Base-by-base conservation (phyloP, 2,329 filamentous ascomycete genomes). In the Scytalidium lignicola region DNA sequence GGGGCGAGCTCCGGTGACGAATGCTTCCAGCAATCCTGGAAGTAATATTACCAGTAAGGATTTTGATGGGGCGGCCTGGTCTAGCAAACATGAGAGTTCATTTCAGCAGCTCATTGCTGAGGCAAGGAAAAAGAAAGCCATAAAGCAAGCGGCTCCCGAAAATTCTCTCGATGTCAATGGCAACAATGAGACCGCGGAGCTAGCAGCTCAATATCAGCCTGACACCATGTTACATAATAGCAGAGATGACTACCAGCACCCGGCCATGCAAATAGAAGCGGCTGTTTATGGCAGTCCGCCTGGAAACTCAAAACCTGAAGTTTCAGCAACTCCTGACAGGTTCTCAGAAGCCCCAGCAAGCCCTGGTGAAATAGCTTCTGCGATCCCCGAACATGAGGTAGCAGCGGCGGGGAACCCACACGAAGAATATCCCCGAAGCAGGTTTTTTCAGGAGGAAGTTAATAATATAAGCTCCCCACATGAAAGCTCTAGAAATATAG, bases 11-110 rank as follows among this genome's bases (percentile, higher is more conserved):
- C 67, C 72, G 3, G 62, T 61, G 29, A 67, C 67, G 15, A 64
- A 62, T 18, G 68, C 64, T 10, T 69, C 69, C 3, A 68, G 66
- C 18, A 58, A 65, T 12, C 69, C 65, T 40, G 69, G 54, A 53
- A 69, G 66, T 47, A 77, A 71, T 70, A 78, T 97, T 50, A 91
- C 88, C 73, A 84, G 86, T 58, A 97, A 96, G 63, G 87, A 93
- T 51, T 97, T 97, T 63, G 88, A 96, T 64, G 83, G 83, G 2
- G 75, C 76, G 1, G 85, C 82, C 0, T 96, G 92, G 85, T 83
- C 85, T 20, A 74, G 73, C 7, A 83, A 76, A 52, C 86, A 97
- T 67, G 83, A 83, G 43, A 72, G 71, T 17, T 85, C 90, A 1
- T 99, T 96, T 65, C 82, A 84, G 53, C 78, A 86, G 41, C 67